These are phyloP conservation scores for Alternaria novae-zelandiae DNA, from an alignment of 2,329 filamentous ascomycete genomes.

Conservation along the genomic window DNA sequence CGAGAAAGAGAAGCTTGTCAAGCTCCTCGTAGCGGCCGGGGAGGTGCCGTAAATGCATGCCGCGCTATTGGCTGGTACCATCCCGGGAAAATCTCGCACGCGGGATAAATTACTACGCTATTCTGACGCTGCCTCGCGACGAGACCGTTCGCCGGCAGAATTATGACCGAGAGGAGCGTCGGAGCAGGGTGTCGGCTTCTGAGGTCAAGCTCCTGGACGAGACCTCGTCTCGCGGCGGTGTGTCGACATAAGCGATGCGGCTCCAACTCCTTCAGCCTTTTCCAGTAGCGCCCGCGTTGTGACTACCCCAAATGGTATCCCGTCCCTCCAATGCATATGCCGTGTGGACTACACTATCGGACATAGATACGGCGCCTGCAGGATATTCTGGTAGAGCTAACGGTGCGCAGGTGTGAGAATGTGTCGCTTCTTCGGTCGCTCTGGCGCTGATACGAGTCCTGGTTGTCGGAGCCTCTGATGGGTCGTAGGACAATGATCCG, in stretches of 20 bases:
- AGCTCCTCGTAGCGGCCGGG: background rate
- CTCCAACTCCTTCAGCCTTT: constrained; percentile 57
- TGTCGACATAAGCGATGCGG: constrained; percentile 17
- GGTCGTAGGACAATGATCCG: constrained; percentile 75
- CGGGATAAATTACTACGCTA: constrained; percentile 1
- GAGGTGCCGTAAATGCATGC: background rate
- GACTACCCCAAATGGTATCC: constrained; percentile 58
- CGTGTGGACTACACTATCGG: constrained; percentile 50
- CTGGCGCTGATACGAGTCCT: constrained; percentile 73
- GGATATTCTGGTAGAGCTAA: constrained; percentile 59
- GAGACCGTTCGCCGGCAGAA: constrained; percentile 5
- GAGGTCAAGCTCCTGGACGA: constrained; percentile 12
- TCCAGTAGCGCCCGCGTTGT: constrained; percentile 59
- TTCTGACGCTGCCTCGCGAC: constrained; percentile 8
- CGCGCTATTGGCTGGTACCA: background rate
- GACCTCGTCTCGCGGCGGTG: constrained; percentile 19
- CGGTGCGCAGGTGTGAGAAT: constrained; percentile 62
- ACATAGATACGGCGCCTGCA: constrained; percentile 63
- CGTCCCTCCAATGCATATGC: constrained; percentile 46
- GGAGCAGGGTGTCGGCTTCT: constrained; percentile 1
- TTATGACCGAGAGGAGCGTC: background rate
- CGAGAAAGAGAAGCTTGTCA: background rate
- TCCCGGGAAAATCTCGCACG: background rate
- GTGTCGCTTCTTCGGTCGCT: constrained; percentile 72
- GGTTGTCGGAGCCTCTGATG: constrained; percentile 67